phyloP scores from a whole-genome alignment of 805 yeast genomes.

The Candida nemodendra region DNA sequence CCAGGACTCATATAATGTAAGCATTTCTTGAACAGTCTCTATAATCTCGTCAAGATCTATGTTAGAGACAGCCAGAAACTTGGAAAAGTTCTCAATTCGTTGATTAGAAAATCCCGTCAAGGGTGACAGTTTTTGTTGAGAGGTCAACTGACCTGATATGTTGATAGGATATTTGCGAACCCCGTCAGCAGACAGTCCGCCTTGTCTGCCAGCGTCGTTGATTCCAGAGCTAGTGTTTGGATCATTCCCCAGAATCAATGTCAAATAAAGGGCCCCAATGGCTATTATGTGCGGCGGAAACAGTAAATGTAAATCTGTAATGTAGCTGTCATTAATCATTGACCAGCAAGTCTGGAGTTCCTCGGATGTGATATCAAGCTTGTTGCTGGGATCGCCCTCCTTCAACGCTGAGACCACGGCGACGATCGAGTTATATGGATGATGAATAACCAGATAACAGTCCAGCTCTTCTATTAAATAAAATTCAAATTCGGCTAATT shows the following conservation, averaged over 20 bases:
- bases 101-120: constrained; percentile 18
- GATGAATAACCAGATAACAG: constrained; percentile 67
- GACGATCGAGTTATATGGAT: constrained; percentile 65
- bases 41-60: constrained; percentile 75
- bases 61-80: constrained; percentile 71
- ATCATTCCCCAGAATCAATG: constrained; percentile 56
- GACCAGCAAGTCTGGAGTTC: constrained; percentile 90
- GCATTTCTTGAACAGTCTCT: constrained; percentile 80
- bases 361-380: constrained; percentile 45
- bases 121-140: constrained; percentile 3
- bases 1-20: constrained; percentile 83
- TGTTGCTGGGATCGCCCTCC: constrained; percentile 22
- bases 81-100: constrained; percentile 55
- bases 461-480: constrained; percentile 87
- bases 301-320: constrained; percentile 79
- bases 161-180: constrained; percentile 6
- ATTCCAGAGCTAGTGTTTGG: constrained; percentile 13
- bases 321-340: constrained; percentile 81
- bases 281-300: constrained; percentile 92
- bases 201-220: constrained; percentile 16
- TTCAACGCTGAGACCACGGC: constrained; percentile 48
- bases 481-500: constrained; percentile 93
- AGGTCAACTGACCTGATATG: constrained; percentile 2
- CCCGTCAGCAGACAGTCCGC: constrained; percentile 2
- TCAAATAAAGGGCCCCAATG: constrained; percentile 73